These are phyloP conservation scores for Ustilago nuda DNA, from an alignment of 1,284 basidiomycete species.

Conservation along the genomic window DNA sequence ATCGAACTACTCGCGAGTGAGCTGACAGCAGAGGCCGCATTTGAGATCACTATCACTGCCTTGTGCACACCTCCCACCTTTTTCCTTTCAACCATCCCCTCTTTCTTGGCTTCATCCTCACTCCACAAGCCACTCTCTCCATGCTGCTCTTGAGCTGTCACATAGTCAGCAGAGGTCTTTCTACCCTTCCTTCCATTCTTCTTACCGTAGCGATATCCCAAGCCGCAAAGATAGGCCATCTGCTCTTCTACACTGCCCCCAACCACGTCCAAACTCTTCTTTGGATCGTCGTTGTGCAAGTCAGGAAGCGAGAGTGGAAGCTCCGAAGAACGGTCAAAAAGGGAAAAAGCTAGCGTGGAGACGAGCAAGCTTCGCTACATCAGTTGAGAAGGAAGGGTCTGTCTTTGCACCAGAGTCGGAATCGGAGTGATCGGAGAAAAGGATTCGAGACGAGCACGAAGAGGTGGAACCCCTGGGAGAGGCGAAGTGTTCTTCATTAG, in stretches of 20 bases:
- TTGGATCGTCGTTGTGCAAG: neutral
- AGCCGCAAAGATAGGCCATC: constrained; percentile 47
- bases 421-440: constrained; percentile 23
- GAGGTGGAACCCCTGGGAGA: constrained; percentile 4
- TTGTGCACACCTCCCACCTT: constrained; percentile 5
- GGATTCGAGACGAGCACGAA: constrained; percentile 23
- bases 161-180: constrained; percentile 14
- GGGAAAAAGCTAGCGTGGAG: constrained; percentile 35
- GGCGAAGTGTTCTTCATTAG: neutral
- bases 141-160: neutral
- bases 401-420: constrained; percentile 7
- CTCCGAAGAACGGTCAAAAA: constrained; percentile 22
- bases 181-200: constrained; percentile 8
- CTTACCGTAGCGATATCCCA: constrained; percentile 32
- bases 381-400: constrained; percentile 9
- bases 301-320: constrained; percentile 26
- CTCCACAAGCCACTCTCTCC: constrained; percentile 17
- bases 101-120: constrained; percentile 4
- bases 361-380: constrained; percentile 39
- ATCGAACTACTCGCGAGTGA: constrained; percentile 24
- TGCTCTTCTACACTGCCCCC: constrained; percentile 34
- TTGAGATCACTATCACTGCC: constrained; percentile 25
- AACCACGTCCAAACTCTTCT: neutral
- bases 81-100: constrained; percentile 14
- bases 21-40: constrained; percentile 17